phyloP scores from a whole-genome alignment of 148 eudicot genomes.

The Amaranthus hypochondriacus region DNA sequence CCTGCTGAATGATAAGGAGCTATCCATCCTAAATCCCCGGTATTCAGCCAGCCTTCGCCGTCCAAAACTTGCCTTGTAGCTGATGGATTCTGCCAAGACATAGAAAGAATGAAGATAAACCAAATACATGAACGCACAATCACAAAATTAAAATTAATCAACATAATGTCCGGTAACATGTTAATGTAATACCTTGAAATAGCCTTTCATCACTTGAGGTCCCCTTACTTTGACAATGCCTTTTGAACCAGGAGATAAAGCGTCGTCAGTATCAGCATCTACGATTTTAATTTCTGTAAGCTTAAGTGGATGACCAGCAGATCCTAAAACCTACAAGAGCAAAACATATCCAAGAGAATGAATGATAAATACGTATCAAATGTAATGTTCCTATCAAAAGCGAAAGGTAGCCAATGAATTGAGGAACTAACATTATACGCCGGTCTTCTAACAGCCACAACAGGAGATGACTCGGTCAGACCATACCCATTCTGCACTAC shows the following conservation, averaged over 20 bases:
- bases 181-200: constrained; percentile 58
- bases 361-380: background rate
- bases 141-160: too few relatives aligned
- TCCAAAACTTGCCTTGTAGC: constrained; percentile 69
- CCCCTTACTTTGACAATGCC: constrained; percentile 84
- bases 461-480: constrained; percentile 86
- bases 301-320: constrained; percentile 71
- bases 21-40: constrained; percentile 98
- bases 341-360: constrained; percentile 18
- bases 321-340: constrained; percentile 75
- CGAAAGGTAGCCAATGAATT: background rate
- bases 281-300: constrained; percentile 69
- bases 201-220: constrained; percentile 90
- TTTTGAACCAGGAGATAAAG: constrained; percentile 68
- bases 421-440: constrained; percentile 58
- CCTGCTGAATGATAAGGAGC: constrained; percentile 79
- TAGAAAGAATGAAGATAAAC: background rate
- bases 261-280: constrained; percentile 57
- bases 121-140: too few relatives aligned
- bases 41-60: constrained; percentile 77
- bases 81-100: constrained; percentile 49
- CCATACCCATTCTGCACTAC: constrained; percentile 88
- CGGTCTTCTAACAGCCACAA: constrained; percentile 60
- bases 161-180: too few relatives aligned
- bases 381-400: background rate